Base-by-base conservation (phyloP, 208 protist species). In the Leishmania gerbilli region DNA sequence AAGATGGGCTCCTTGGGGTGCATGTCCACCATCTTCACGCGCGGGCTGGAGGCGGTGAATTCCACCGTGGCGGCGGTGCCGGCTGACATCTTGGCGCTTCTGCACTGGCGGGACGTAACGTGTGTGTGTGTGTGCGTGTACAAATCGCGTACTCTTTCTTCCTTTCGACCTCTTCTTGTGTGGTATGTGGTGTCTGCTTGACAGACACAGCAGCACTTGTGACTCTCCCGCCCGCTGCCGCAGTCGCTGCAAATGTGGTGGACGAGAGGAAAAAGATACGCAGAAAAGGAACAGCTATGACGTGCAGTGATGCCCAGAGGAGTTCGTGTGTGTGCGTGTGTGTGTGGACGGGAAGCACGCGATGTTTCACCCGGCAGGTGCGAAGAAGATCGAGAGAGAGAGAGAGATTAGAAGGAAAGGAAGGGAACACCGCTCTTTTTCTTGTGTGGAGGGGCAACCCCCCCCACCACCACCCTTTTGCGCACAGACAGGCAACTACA, bases 11-110 rank as follows among this genome's bases (percentile, higher is more conserved):
- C 98, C 40, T 95, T 98, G 11, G 99, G 98, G 86, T 99, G 99
- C 79, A 99, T 93, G 86, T 99, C 99, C 7, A 99, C 98, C 83
- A 94, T 96, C 91, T 99, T 99, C 56, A 99, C 99, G 24, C 99
- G 93, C 78, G 99, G 99, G 56, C 95, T 99, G 51, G 93, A 81
- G 15, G 97, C 90, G 15, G 91, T 93, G 74, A 99, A 93, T 65
- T 84, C 68, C 76, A 84, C 82, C 79, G 79, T 82, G 17, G 82
- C 82, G 1, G 64, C 65, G 21, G 77, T 79, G 9, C 82, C 82
- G 17, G 60, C 74, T 31, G 77, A 84, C 74, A 83, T 81, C 51
- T n/a, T 65, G 74, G 27, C 8, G 24, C 21, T 31, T 55, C 24
- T 47, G 21, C 37, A 71, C 6, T n/a, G 47, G 27, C 31, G 55